These are phyloP conservation scores for Cryphonectria parasitica DNA, from an alignment of 2,329 filamentous ascomycete genomes.

Conservation along the genomic window DNA sequence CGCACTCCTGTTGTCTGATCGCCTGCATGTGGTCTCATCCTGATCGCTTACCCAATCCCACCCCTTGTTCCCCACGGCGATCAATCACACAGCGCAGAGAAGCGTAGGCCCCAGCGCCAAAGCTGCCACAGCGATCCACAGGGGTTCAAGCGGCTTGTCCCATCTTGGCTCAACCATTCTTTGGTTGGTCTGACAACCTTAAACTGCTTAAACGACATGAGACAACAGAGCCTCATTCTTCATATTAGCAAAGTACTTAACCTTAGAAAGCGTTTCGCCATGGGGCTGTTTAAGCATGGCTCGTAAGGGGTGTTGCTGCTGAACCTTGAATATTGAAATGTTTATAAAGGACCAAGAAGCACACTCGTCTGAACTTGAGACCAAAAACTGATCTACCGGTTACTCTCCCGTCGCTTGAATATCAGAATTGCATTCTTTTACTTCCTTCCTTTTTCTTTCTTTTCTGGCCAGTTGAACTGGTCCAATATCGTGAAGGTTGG, in stretches of 20 bases:
- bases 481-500: background rate
- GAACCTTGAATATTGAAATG: background rate
- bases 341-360: background rate
- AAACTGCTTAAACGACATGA: constrained; percentile 18
- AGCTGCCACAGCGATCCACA: background rate
- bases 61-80: background rate
- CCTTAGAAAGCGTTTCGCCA: constrained; percentile 3
- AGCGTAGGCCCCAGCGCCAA: background rate
- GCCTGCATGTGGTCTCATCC: background rate
- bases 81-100: background rate
- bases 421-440: background rate
- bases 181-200: constrained; percentile 16
- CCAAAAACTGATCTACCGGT: background rate
- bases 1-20: background rate
- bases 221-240: constrained; percentile 26
- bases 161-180: background rate
- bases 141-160: constrained; percentile 9
- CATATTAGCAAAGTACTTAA: background rate
- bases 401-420: background rate
- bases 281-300: background rate
- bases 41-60: background rate
- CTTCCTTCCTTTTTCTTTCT: background rate
- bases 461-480: background rate
- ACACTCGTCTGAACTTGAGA: background rate
- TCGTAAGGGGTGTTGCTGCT: background rate